Base-by-base conservation (phyloP, 2,329 filamentous ascomycete genomes). In the Diaporthe capsici region DNA sequence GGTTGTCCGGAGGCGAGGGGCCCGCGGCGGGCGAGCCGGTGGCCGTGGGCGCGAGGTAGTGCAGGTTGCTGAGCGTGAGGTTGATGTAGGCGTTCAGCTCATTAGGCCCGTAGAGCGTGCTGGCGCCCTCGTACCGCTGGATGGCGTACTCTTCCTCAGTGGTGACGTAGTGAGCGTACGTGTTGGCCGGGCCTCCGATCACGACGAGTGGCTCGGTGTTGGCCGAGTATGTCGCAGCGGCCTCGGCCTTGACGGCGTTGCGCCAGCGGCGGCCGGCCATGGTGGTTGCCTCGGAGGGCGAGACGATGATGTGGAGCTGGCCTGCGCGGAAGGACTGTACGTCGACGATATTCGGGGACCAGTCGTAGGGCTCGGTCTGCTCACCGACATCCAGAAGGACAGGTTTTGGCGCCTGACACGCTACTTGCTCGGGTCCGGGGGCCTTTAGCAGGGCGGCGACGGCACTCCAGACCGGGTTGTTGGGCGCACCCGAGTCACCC, bases 51-150 rank as follows among this genome's bases (percentile, higher is more conserved):
- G 87, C 87, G 4, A 97, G 90, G 82, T 93, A 93, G 22, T 88
- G 89, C 4, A 97, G 90, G 82, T 93, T 91, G 49, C 87, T 88
- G n/a, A 95, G 87, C 0, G 95, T 96, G 58, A 96, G 88, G 83
- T 97, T 96, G 85, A 98, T 94, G 85, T 97, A 97, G 0, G 95
- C 96, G 49, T 94, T 91, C 15, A 98, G 89, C 0, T 95, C 94
- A 83, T 95, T 92, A 2, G 90, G 94, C 0, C 96, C 96, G 82
- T 94, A 97, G 2, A 98, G 90, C 0, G 96, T 98, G 9, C 94
- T 96, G 0, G 95, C 96, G n/a, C 96, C 96, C 85, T 98, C 96
- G 84, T 98, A 98, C 13, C 96, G 93, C 85, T 98, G 96, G 61
- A 97, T 87, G 17, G 86, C 85, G 82, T 95, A 96, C 81, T 87